Percentiles rank a stretch among this genome's conserved stretches.
Evolutionary conservation across 495 filamentous ascomycete genomes (phyloP).

Genomic region (Opeltia flavorubescens): DNA sequence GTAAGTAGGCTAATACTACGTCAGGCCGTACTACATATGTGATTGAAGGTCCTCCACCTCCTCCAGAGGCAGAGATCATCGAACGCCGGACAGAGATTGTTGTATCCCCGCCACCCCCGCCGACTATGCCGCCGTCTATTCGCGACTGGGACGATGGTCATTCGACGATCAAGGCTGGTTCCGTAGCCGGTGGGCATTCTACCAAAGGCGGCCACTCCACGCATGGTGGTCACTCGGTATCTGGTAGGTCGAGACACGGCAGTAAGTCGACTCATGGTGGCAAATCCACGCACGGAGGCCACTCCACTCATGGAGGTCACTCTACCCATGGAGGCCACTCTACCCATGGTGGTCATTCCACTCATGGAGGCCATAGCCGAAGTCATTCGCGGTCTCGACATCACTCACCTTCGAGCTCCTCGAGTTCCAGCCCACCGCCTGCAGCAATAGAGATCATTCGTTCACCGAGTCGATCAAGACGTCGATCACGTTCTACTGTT

Average conservation of each 20-base stretch:
- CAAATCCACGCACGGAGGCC: not conserved
- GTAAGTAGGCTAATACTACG: not conserved
- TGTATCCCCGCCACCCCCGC: constrained; percentile 8
- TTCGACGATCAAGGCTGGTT: constrained; percentile 3
- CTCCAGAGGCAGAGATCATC: constrained; percentile 22
- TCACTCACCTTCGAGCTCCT: constrained; percentile 1
- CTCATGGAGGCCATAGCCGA: constrained; percentile 2
- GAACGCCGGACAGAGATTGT: constrained; percentile 19
- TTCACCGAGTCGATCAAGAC: constrained; percentile 1
- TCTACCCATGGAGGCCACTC: not conserved
- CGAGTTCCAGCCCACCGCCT: not conserved
- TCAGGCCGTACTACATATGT: constrained; percentile 22
- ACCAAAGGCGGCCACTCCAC: constrained; percentile 6
- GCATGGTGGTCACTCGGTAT: constrained; percentile 2
- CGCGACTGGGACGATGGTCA: constrained; percentile 17
- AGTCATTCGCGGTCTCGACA: not conserved
- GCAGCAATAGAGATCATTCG: not conserved
- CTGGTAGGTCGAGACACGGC: not conserved
- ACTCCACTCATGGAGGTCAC: constrained; percentile 2
- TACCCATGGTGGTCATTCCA: constrained; percentile 4
- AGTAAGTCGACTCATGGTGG: not conserved
- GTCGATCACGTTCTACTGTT: constrained; percentile 11
- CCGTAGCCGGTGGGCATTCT: constrained; percentile 1
- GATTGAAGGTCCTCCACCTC: constrained; percentile 25
- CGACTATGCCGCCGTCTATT: constrained; percentile 16